A percentile compares a stretch with the other conserved stretches of the same genome.
Evolutionary conservation across 2,329 filamentous ascomycete genomes (phyloP).

Genomic region (Aspergillus ochraceus): DNA sequence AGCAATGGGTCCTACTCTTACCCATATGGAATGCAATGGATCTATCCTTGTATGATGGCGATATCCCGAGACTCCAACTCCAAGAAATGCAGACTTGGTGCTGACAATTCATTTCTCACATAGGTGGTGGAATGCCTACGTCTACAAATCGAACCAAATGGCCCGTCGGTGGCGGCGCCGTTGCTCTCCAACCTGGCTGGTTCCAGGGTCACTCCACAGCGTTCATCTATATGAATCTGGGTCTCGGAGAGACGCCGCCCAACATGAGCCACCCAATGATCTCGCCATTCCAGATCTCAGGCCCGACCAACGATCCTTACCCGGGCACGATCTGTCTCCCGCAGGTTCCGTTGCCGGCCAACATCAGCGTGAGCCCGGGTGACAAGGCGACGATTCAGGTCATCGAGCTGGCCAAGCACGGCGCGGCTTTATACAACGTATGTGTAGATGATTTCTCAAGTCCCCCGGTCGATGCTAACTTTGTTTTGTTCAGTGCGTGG

Average conservation of each 20-base stretch:
- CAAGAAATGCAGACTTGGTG: not conserved
- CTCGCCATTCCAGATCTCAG: conserved; percentile 76
- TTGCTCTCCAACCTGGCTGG: conserved; percentile 93
- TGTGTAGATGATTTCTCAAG: conserved; percentile 30
- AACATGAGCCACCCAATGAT: conserved; percentile 90
- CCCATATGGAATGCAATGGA: conserved; percentile 93
- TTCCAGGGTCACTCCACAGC: conserved; percentile 84
- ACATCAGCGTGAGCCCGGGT: conserved; percentile 70
- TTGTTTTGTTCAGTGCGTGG: conserved; percentile 68
- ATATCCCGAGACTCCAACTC: conserved; percentile 1
- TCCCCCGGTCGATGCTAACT: not conserved
- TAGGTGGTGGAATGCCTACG: conserved; percentile 75
- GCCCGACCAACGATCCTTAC: conserved; percentile 80
- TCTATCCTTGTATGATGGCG: conserved; percentile 77
- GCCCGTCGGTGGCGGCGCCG: conserved; percentile 82
- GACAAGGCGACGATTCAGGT: conserved; percentile 89
- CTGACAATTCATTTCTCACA: not conserved
- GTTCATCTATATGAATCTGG: conserved; percentile 87
- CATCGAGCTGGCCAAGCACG: conserved; percentile 79
- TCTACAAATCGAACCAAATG: conserved; percentile 87
- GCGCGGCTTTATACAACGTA: conserved; percentile 79
- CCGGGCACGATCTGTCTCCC: conserved; percentile 86
- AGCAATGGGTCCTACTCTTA: conserved; percentile 53
- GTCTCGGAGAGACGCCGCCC: conserved; percentile 73
- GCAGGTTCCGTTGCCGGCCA: conserved; percentile 78